Percentiles rank a stretch among this genome's conserved stretches.
phyloP scores from a whole-genome alignment of 371 early-diverging fungal species.

The Phascolomyces articulosus region DNA sequence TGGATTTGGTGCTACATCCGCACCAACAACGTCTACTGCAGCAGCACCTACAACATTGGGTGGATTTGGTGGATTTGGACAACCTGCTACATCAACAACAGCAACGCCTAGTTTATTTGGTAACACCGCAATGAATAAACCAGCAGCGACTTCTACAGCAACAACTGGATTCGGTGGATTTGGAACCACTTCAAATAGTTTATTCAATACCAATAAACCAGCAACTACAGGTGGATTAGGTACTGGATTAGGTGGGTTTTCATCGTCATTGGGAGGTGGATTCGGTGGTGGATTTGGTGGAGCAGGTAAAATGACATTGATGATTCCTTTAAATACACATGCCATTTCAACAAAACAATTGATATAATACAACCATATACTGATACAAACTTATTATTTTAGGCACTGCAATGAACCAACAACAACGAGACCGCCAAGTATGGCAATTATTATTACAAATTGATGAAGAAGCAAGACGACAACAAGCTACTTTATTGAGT shows the following conservation, averaged over 20 bases:
- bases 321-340: background rate
- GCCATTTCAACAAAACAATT: too few species aligned
- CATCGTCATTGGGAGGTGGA: slow-evolving; percentile 11
- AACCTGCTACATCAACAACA: slow-evolving; percentile 5
- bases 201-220: background rate
- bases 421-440: slow-evolving; percentile 36
- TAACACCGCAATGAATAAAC: background rate
- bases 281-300: background rate
- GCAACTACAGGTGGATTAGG: slow-evolving; percentile 20
- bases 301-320: background rate
- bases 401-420: slow-evolving; percentile 16
- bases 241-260: slow-evolving; percentile 3
- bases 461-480: slow-evolving; percentile 41
- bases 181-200: slow-evolving; percentile 16
- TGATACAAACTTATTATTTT: background rate
- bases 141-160: slow-evolving; percentile 5
- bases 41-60: slow-evolving; percentile 18
- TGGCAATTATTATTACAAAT: slow-evolving; percentile 31
- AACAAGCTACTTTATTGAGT: slow-evolving; percentile 29
- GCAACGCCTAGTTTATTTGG: slow-evolving; percentile 28
- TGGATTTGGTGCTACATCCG: slow-evolving; percentile 26
- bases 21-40: slow-evolving; percentile 20
- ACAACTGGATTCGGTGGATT: slow-evolving; percentile 16
- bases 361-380: too few species aligned
- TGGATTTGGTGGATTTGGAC: slow-evolving; percentile 6